These are phyloP conservation scores for Anacardium occidentale DNA, from an alignment of 345 rosid genomes.

Conservation along the genomic window DNA sequence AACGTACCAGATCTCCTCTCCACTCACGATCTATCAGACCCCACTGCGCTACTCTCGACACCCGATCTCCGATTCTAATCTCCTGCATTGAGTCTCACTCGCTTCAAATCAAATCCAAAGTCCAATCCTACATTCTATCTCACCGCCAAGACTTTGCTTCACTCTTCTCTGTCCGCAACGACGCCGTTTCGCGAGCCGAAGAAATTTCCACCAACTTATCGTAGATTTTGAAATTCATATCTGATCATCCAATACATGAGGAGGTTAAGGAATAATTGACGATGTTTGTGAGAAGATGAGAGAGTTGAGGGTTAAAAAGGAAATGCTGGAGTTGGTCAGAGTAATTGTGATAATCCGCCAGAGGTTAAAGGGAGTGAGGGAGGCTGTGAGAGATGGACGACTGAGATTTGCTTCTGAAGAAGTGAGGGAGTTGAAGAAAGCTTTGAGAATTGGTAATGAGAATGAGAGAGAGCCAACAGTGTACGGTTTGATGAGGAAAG, in stretches of 20 bases:
- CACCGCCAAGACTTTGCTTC: constrained; percentile 76
- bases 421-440: constrained; percentile 60
- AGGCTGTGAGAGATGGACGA: constrained; percentile 53
- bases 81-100: constrained; percentile 84
- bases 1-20: constrained; percentile 87
- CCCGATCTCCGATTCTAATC: constrained; percentile 95
- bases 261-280: constrained; percentile 60
- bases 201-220: constrained; percentile 43
- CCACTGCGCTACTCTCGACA: constrained; percentile 76
- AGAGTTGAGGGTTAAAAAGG: constrained; percentile 65
- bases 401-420: constrained; percentile 77
- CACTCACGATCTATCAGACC: constrained; percentile 72
- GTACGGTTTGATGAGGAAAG: constrained; percentile 62
- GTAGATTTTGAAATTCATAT: constrained; percentile 49
- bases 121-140: constrained; percentile 72
- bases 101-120: constrained; percentile 80
- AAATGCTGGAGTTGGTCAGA: constrained; percentile 57
- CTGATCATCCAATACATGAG: constrained; percentile 59
- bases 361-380: constrained; percentile 60
- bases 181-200: constrained; percentile 54
- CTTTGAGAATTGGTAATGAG: constrained; percentile 64
- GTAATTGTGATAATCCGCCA: constrained; percentile 58
- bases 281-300: constrained; percentile 52
- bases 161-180: constrained; percentile 75
- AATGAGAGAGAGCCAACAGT: constrained; percentile 71